phyloP scores from a whole-genome alignment of 139 green algal genomes.

The Zygnema circumcarinatum region DNA sequence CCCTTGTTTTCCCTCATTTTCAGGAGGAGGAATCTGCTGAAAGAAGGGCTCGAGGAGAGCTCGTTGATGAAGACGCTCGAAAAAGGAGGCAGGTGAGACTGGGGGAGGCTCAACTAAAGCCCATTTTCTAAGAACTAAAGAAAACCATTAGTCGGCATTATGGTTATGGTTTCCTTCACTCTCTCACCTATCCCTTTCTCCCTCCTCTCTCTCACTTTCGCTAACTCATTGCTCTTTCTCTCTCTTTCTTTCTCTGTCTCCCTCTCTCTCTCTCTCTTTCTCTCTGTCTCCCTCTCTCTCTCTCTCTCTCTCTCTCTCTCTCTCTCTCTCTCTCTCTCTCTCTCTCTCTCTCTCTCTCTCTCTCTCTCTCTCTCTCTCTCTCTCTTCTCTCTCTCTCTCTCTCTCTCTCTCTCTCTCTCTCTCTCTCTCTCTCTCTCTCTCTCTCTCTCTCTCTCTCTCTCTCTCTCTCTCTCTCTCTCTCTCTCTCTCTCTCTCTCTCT shows the following conservation, averaged over 20 bases:
- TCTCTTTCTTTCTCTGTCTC: neutral
- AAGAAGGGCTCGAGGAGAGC: no score
- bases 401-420: neutral
- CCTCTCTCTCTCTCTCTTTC: conserved; percentile 4
- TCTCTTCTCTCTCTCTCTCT: conserved; percentile 1
- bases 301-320: neutral
- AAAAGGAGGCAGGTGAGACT: no score
- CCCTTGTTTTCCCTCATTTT: no score
- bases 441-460: neutral
- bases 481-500: no score
- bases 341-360: neutral
- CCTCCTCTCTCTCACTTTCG: neutral
- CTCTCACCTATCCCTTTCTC: neutral
- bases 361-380: no score
- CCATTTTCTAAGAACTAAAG: no score
- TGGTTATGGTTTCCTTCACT: neutral
- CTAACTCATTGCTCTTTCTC: no score
- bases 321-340: neutral
- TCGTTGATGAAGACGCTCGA: no score
- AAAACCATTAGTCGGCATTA: no score
- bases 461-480: neutral
- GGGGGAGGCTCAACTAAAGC: no score
- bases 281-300: neutral
- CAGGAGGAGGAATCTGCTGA: no score
- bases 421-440: neutral